Percentiles rank a stretch among this genome's conserved stretches.
phyloP scores from a whole-genome alignment of 78 protist species.

The Dictyostelium discoideum region DNA sequence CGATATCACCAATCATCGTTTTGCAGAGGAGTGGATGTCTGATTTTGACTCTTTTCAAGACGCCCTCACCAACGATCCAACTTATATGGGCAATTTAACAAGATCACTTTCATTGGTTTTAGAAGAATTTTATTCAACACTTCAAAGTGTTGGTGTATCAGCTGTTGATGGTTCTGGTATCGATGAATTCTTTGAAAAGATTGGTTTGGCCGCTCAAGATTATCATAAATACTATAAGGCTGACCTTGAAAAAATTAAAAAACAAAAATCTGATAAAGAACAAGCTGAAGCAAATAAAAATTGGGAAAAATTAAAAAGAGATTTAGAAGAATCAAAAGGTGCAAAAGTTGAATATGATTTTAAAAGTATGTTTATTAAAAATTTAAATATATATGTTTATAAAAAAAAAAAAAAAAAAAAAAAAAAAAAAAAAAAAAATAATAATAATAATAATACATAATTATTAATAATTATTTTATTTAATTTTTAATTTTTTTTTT shows the following conservation, averaged over 20 bases:
- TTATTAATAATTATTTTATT: neutral
- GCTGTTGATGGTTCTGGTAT: constrained; percentile 93
- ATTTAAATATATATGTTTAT: too few relatives aligned
- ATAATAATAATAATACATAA: neutral
- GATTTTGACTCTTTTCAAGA: constrained; percentile 83
- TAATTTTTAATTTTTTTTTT: neutral
- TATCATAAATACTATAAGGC: constrained; percentile 79
- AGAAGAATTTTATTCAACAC: constrained; percentile 93
- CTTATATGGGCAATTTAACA: constrained; percentile 83
- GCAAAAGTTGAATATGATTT: constrained; percentile 74
- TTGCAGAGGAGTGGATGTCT: constrained; percentile 92
- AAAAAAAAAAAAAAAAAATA: too few relatives aligned
- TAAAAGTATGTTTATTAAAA: constrained; percentile 46
- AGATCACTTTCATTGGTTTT: constrained; percentile 92
- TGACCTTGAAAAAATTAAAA: constrained; percentile 66
- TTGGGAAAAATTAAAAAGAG: constrained; percentile 75
- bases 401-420: too few relatives aligned
- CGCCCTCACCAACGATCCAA: constrained; percentile 73
- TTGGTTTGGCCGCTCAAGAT: constrained; percentile 78
- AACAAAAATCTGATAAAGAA: constrained; percentile 26
- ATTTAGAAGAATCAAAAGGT: constrained; percentile 82
- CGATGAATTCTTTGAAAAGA: constrained; percentile 76
- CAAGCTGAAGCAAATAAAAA: constrained; percentile 26
- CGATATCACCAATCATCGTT: constrained; percentile 87
- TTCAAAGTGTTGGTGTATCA: constrained; percentile 85